A percentile compares a stretch with the other conserved stretches of the same genome.
phyloP scores from a whole-genome alignment of 2,329 filamentous ascomycete species.

The Monosporascus ibericus region DNA sequence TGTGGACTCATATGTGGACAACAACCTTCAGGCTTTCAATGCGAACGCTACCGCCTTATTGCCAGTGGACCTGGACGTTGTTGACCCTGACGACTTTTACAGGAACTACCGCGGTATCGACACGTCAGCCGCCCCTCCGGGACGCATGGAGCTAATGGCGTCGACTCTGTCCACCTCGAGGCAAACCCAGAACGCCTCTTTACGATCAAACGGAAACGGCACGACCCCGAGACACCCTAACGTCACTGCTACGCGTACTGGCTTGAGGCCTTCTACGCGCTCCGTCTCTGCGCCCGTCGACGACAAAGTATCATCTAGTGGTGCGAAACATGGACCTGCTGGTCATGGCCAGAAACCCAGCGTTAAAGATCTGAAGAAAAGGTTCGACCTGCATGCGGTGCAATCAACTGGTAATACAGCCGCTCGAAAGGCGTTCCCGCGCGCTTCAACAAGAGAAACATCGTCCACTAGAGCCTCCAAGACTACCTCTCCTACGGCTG shows the following conservation, averaged over 20 bases:
- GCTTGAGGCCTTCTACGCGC: slow-evolving; percentile 38
- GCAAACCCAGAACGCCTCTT: slow-evolving; percentile 34
- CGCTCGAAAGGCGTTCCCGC: slow-evolving; percentile 29
- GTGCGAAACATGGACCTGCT: slow-evolving; percentile 22
- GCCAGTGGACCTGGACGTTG: slow-evolving; percentile 34
- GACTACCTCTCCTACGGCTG: slow-evolving; percentile 21
- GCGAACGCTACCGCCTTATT: slow-evolving; percentile 31
- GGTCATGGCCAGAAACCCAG: slow-evolving; percentile 49
- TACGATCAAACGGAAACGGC: slow-evolving; percentile 46
- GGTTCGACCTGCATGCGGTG: slow-evolving; percentile 61
- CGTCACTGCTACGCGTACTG: slow-evolving; percentile 33
- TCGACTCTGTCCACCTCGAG: slow-evolving; percentile 32
- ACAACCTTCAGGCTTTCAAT: slow-evolving; percentile 31
- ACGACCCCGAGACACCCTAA: slow-evolving; percentile 42
- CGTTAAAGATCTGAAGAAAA: slow-evolving; percentile 74
- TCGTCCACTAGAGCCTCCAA: slow-evolving; percentile 28
- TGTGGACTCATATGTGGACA: slow-evolving; percentile 33
- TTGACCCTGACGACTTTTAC: slow-evolving; percentile 52
- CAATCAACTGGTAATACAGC: slow-evolving; percentile 22
- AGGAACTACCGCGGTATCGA: slow-evolving; percentile 39
- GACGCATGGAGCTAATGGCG: slow-evolving; percentile 34
- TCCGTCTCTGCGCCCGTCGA: slow-evolving; percentile 53
- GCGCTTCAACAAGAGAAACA: slow-evolving; percentile 29
- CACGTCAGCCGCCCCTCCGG: slow-evolving; percentile 16
- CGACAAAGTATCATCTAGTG: slow-evolving; percentile 29